These are phyloP conservation scores for Macrophomina tecta DNA, from an alignment of 2,329 filamentous ascomycete species.

Conservation along the genomic window DNA sequence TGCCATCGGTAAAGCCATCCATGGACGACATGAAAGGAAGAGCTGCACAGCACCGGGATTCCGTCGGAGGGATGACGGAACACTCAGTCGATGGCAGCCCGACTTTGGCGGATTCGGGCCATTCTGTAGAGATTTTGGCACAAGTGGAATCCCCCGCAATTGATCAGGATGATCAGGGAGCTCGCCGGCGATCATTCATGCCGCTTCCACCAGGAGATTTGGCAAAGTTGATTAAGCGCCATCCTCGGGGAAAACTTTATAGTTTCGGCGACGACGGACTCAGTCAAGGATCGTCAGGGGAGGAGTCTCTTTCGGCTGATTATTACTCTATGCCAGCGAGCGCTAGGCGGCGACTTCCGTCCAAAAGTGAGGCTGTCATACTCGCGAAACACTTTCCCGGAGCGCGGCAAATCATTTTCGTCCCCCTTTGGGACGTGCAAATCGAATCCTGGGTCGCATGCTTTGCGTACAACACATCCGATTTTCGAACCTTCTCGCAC, in stretches of 20 bases:
- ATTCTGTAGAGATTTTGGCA: conserved; percentile 15
- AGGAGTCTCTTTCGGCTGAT: conserved; percentile 30
- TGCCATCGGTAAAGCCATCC: conserved; percentile 6
- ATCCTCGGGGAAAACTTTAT: conserved; percentile 45
- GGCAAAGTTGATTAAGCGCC: conserved; percentile 34
- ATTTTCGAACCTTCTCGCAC: conserved; percentile 39
- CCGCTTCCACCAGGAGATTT: conserved; percentile 33
- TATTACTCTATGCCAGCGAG: conserved; percentile 21
- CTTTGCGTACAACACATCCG: conserved; percentile 49
- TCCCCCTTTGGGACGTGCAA: conserved; percentile 59
- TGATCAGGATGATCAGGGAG: not conserved
- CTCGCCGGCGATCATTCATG: conserved; percentile 26
- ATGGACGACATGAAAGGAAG: not conserved
- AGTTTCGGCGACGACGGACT: conserved; percentile 40
- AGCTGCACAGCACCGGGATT: not conserved
- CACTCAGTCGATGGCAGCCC: not conserved
- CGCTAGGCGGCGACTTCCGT: conserved; percentile 1
- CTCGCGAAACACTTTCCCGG: conserved; percentile 55
- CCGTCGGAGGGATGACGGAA: not conserved
- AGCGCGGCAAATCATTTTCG: conserved; percentile 56
- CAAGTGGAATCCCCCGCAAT: not conserved
- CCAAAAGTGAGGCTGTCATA: conserved; percentile 44
- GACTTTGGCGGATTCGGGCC: conserved; percentile 13
- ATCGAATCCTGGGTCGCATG: conserved; percentile 55
- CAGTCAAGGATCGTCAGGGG: conserved; percentile 37